Conservation (phyloP, 768 basidiomycete genomes). For the Agrocybe pediades region DNA sequence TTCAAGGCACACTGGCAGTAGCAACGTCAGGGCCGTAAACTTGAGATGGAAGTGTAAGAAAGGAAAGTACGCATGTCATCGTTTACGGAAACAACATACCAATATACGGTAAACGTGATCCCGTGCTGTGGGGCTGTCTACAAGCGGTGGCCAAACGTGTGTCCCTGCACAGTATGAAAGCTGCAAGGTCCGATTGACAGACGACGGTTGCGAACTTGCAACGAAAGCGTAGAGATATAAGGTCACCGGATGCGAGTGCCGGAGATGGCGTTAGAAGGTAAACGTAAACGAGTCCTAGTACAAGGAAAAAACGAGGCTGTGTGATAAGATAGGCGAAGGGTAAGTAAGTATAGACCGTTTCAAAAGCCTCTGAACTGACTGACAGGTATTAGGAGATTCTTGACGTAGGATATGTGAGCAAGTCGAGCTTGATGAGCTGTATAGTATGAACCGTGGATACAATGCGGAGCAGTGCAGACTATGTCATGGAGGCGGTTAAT, state of each 20-base stretch:
- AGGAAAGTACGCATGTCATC: not conserved
- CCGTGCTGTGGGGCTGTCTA: not conserved
- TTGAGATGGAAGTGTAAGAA: too few relatives aligned
- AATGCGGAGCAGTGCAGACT: too few relatives aligned
- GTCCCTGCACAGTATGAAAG: not conserved
- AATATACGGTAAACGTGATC: not conserved
- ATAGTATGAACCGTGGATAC: too few relatives aligned
- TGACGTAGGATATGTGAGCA: too few relatives aligned
- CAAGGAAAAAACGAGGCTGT: not conserved
- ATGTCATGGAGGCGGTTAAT: too few relatives aligned
- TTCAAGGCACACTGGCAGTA: not conserved
- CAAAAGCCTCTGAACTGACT: too few relatives aligned
- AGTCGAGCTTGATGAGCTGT: too few relatives aligned
- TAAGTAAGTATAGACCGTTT: not conserved
- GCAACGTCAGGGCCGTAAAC: too few relatives aligned
- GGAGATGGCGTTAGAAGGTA: not conserved
- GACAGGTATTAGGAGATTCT: too few relatives aligned
- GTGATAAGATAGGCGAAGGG: not conserved
- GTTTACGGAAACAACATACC: not conserved
- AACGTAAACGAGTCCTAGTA: not conserved
- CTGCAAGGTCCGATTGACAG: not conserved
- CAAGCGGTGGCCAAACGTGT: not conserved
- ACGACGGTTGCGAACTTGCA: not conserved
- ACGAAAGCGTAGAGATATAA: not conserved
- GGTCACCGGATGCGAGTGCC: not conserved